Base-by-base conservation (phyloP, 371 early-diverging fungal species). In the Apophysomyces trapeziformis region DNA sequence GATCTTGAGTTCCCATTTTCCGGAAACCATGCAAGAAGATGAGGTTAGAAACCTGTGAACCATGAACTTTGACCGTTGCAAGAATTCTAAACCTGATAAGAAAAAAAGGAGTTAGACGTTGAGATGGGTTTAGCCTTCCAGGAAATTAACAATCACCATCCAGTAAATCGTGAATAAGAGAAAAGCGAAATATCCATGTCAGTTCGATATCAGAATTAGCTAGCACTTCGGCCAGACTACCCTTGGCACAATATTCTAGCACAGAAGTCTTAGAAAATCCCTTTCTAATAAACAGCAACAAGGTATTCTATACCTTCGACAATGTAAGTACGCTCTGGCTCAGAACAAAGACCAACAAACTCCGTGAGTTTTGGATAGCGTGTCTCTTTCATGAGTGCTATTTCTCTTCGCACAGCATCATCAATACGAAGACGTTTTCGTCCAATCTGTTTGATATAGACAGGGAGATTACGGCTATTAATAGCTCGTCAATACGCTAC, bases 1-100 rank as follows among this genome's bases (percentile, higher is more conserved):
- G 38, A 84, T 79, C 65, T 82, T 84, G 6, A 84, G 70, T 37
- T 84, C 85, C 85, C 83, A 84, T 12, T 78, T 67, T 0, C 79
- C 79, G 6, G 85, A 76, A 38, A 84, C 73, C 70, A 82, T 62
- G 46, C 85, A 84, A 36, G 73, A 77, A 61, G 65, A 64, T 26
- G 83, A 80, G 1, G 83, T 81, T 41, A 84, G 63, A 38, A 69
- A 75, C 8, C 85, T 81, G 44, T 84, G 85, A 38, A 74, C 65
- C 13, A 57, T 65, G 57, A 84, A 76, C 57, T 81, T 84, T 26
- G 83, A 82, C 63, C 76, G 73, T 62, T 84, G 83, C 26, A 84
- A 70, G 58, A 84, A 84, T 39, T 74, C 75, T 81, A 82, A 80
- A 38, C 79, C 85, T 58, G 16, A 12, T n/a, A n/a, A 2, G 46